Evolutionary conservation across 768 basidiomycete species (phyloP), one percentile per base, ranked within the genome.

Genomic region (Cystoderma amianthinum): DNA sequence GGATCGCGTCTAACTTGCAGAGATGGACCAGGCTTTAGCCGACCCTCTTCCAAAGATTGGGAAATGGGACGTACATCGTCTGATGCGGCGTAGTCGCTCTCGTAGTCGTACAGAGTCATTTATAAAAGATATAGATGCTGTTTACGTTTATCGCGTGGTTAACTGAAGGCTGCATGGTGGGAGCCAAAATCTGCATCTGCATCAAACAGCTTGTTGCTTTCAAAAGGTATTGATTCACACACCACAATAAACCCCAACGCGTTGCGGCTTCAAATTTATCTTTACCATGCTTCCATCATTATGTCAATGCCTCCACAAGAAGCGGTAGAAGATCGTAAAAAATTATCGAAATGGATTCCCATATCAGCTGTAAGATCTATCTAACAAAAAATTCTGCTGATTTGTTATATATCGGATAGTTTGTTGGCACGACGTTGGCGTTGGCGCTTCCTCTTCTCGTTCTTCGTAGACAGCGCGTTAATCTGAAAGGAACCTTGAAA

Each of bases 361-460:
- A 44, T 59, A 38, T 56, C 58, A 5, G 54, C 53, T 12, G 60
- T 59, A 48, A 42, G 50, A 15, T 6, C 28, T 17, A 15, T 17
- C 17, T 3, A 9, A 17, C 21, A 40, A 23, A 10, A 18, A 5
- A 19, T 32, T 5, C 19, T 22, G 9, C 4, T 13, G 2, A n/a
- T 25, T 24, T 20, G 22, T n/a, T 4, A 19, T 16, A 19, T 10
- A 22, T 19, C 11, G 32, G 10, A 36, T 25, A 63, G 60, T 56
- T 60, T 43, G 36, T 61, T 28, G 60, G 62, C 17, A 63, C 62
- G 2, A 55, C 50, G 32, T 38, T 61, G 10, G 58, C 57, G 16
- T 46, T 69, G 7, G 63, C 60, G 15, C 54, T 68, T 28, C 66
- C 65, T 3, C 48, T 67, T 0, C 44, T 65, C 21, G 52, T 64